phyloP scores from a whole-genome alignment of 768 basidiomycete genomes.

The Xanthoconium stramineum region DNA sequence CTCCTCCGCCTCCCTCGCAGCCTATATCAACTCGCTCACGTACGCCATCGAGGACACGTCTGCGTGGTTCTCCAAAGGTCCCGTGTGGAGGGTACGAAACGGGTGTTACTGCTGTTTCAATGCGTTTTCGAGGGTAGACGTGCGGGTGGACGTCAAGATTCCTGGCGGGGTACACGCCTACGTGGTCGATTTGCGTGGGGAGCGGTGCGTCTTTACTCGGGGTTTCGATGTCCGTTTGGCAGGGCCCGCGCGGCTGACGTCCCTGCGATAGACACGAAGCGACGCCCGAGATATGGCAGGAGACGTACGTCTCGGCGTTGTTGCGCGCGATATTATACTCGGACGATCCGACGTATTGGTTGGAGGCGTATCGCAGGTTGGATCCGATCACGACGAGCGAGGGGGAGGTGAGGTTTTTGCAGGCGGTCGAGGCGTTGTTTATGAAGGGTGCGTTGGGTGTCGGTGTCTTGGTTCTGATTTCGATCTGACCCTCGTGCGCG shows the following conservation, averaged over 20 bases:
- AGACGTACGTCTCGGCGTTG: slow-evolving; percentile 92
- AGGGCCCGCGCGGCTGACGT: not conserved
- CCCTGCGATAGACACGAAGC: slow-evolving; percentile 63
- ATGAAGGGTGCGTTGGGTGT: slow-evolving; percentile 56
- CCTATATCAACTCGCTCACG: slow-evolving; percentile 98
- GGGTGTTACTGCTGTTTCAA: slow-evolving; percentile 98
- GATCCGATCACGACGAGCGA: slow-evolving; percentile 91
- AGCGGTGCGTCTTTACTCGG: slow-evolving; percentile 58
- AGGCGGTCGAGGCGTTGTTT: slow-evolving; percentile 87
- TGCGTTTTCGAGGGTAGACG: slow-evolving; percentile 94
- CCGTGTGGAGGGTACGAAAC: slow-evolving; percentile 86
- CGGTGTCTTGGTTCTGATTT: accelerated
- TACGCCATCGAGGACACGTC: slow-evolving; percentile 89
- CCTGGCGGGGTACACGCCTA: slow-evolving; percentile 96
- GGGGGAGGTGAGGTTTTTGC: slow-evolving; percentile 85
- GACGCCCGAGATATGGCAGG: slow-evolving; percentile 92
- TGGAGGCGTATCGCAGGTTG: slow-evolving; percentile 93
- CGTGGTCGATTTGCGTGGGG: slow-evolving; percentile 90
- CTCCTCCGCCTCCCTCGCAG: slow-evolving; percentile 94
- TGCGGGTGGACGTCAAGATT: slow-evolving; percentile 97
- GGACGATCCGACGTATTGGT: slow-evolving; percentile 86
- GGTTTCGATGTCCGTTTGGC: not conserved
- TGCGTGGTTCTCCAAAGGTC: slow-evolving; percentile 87
- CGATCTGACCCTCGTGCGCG: not conserved
- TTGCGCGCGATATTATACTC: slow-evolving; percentile 92